phyloP scores from a whole-genome alignment of 768 basidiomycete species.

The Pluteus cervinus region DNA sequence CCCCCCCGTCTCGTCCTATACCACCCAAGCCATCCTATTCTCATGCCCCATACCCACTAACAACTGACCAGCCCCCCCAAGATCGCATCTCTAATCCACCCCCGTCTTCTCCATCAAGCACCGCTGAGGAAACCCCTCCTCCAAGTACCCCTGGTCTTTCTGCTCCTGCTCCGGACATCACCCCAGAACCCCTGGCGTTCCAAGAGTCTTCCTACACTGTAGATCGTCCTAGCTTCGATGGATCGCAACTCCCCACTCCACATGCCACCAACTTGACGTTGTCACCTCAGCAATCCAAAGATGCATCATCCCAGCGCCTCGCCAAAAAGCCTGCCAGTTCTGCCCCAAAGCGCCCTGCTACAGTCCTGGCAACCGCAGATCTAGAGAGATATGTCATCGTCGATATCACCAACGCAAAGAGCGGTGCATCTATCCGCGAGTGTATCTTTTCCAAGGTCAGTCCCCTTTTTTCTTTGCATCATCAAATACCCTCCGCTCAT shows the following conservation, averaged over 20 bases:
- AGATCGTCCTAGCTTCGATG: no score
- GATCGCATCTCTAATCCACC: conserved; percentile 44
- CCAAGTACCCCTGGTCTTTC: conserved; percentile 57
- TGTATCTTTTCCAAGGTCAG: conserved; percentile 74
- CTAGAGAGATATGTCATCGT: conserved; percentile 72
- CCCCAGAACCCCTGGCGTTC: no score
- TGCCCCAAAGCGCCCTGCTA: conserved; percentile 26
- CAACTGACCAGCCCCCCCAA: conserved; percentile 18
- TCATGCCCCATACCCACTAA: conserved; percentile 19
- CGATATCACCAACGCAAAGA: conserved; percentile 60
- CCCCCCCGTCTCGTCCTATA: conserved; percentile 8
- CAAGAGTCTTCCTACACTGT: no score
- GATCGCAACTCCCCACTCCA: no score
- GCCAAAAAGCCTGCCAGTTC: conserved; percentile 14
- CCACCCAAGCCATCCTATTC: conserved; percentile 18
- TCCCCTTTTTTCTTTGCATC: conserved; percentile 8
- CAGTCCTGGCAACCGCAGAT: conserved; percentile 67
- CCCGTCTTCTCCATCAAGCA: conserved; percentile 65
- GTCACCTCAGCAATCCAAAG: no score
- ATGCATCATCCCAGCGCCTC: no score
- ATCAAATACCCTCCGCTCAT: conserved; percentile 9
- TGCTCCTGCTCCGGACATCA: no score
- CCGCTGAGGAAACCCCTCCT: conserved; percentile 66
- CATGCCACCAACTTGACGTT: no score
- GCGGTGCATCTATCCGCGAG: conserved; percentile 68